A percentile compares a stretch with the other conserved stretches of the same genome.
These are phyloP conservation scores for Quercus tomentella DNA, from an alignment of 331 rosid species.

Conservation along the genomic window DNA sequence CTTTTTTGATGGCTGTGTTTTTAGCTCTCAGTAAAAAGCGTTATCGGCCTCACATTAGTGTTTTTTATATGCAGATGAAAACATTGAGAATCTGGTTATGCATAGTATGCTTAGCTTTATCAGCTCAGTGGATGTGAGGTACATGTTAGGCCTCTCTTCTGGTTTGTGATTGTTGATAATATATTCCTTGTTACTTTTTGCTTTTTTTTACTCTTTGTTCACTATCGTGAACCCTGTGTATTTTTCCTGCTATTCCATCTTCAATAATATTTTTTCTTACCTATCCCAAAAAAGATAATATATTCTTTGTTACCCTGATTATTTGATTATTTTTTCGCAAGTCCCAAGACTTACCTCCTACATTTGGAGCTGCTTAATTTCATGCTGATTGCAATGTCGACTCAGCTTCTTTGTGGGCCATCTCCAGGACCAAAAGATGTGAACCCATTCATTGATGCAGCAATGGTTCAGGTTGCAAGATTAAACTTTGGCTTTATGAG, in stretches of 20 bases:
- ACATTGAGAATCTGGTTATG: slow-evolving; percentile 63
- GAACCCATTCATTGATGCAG: slow-evolving; percentile 92
- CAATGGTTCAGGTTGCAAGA: slow-evolving; percentile 82
- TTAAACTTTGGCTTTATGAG: slow-evolving; percentile 20
- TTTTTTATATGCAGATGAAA: slow-evolving; percentile 58
- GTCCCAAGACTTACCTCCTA: slow-evolving; percentile 66
- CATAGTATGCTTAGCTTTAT: slow-evolving; percentile 69
- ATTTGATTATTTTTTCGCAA: slow-evolving; percentile 12
- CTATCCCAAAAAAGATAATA: background rate
- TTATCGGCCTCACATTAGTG: background rate
- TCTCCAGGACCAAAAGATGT: slow-evolving; percentile 82
- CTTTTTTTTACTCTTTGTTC: too few species aligned
- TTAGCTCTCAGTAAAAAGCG: background rate
- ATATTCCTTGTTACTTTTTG: slow-evolving; percentile 2
- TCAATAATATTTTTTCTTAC: too few species aligned
- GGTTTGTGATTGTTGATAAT: slow-evolving; percentile 26
- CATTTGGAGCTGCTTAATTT: slow-evolving; percentile 95
- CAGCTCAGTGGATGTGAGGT: slow-evolving; percentile 86
- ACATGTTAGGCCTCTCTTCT: slow-evolving; percentile 27
- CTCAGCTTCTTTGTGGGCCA: slow-evolving; percentile 97
- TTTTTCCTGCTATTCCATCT: too few species aligned
- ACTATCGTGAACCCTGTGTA: too few species aligned
- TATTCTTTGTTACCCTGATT: slow-evolving; percentile 37
- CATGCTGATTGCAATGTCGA: slow-evolving; percentile 87
- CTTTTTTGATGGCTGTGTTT: background rate